These are phyloP conservation scores for Globisporangium echinulatum DNA, from an alignment of 352 stramenopile genomes.

Conservation along the genomic window DNA sequence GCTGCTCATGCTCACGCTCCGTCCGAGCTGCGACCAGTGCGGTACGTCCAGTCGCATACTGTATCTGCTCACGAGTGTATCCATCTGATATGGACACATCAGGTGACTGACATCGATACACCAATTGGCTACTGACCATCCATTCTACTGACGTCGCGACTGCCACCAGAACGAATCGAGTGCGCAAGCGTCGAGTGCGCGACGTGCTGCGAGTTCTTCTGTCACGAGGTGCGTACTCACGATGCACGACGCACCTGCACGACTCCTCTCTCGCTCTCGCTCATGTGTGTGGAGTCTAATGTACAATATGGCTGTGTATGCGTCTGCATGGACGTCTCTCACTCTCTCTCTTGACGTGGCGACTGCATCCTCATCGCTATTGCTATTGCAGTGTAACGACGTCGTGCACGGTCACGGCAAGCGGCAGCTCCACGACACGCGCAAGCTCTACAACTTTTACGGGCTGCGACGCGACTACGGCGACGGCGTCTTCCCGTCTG, in stretches of 20 bases:
- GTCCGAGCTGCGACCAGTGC: slow-evolving; percentile 86
- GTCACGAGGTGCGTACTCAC: slow-evolving; percentile 29
- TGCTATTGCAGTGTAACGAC: slow-evolving; percentile 47
- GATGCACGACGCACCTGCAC: no score
- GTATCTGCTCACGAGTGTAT: neutral
- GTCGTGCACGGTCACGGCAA: slow-evolving; percentile 84
- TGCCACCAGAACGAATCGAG: slow-evolving; percentile 24
- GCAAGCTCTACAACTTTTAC: slow-evolving; percentile 90
- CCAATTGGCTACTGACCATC: no score
- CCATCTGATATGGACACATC: neutral
- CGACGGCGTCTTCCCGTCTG: slow-evolving; percentile 85
- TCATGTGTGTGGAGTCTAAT: no score
- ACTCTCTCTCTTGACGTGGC: neutral
- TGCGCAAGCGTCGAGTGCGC: slow-evolving; percentile 80
- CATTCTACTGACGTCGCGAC: no score
- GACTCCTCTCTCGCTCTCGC: no score
- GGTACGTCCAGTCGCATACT: slow-evolving; percentile 23
- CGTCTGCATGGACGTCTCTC: no score
- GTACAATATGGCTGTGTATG: no score
- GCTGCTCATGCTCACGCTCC: slow-evolving; percentile 70
- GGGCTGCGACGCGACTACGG: slow-evolving; percentile 87
- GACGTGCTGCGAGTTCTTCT: slow-evolving; percentile 91
- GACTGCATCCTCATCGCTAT: neutral
- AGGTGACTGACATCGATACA: neutral
- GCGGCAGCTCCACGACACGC: slow-evolving; percentile 60